These are phyloP conservation scores for Delphinella strobiligena DNA, from an alignment of 2,329 filamentous ascomycete species.

Conservation along the genomic window DNA sequence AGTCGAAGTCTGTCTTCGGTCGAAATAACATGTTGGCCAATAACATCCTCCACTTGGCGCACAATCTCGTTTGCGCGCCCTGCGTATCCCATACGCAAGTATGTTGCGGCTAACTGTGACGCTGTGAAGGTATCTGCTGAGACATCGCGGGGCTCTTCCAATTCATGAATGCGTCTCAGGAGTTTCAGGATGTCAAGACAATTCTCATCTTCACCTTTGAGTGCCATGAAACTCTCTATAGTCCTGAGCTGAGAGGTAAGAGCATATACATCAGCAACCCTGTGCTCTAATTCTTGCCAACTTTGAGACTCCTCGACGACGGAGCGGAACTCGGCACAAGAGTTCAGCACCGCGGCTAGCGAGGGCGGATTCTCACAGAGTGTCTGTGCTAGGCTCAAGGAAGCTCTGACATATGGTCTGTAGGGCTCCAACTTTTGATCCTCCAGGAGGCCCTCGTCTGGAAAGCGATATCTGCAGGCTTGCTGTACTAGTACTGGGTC, in stretches of 20 bases:
- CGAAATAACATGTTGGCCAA: neutral
- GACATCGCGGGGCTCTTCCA: neutral
- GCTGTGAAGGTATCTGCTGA: conserved; percentile 23
- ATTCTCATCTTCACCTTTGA: conserved; percentile 36
- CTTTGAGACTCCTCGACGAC: neutral
- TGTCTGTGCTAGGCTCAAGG: conserved; percentile 27
- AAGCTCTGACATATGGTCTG: conserved; percentile 23
- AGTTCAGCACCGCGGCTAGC: conserved; percentile 19
- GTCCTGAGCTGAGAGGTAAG: conserved; percentile 40
- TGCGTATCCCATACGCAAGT: conserved; percentile 46
- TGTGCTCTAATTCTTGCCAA: conserved; percentile 10
- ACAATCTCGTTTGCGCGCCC: conserved; percentile 27
- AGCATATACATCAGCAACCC: conserved; percentile 37
- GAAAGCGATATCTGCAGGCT: conserved; percentile 6
- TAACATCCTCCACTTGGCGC: neutral
- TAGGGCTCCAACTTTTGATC: conserved; percentile 24
- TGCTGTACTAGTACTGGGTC: conserved; percentile 7
- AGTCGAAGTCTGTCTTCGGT: neutral
- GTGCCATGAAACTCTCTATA: conserved; percentile 42
- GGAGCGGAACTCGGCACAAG: conserved; percentile 11
- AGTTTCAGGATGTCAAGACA: neutral
- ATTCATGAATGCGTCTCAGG: conserved; percentile 1
- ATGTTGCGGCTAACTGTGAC: conserved; percentile 40
- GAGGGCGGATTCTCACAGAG: conserved; percentile 22
- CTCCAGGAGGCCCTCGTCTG: conserved; percentile 11